Base-by-base conservation (phyloP, 371 early-diverging fungal species). In the Mortierella sp. region DNA sequence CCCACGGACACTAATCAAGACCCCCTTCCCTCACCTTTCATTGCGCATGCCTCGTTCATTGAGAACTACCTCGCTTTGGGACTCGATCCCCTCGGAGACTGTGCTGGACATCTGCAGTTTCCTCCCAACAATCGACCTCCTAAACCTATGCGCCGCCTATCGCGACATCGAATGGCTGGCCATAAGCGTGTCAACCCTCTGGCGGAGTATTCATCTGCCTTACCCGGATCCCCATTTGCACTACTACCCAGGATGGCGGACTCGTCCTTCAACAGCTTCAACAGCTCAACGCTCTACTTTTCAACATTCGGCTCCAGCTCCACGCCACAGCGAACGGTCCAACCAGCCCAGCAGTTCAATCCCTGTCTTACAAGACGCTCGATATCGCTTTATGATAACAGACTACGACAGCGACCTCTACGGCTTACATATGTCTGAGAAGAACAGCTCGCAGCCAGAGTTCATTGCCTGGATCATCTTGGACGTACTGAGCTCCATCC, bases 221-320 rank as follows among this genome's bases (percentile, higher is more conserved):
- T 81, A 74, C 46, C 82, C 82, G n/a, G 82, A 81, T 5, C 82
- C 82, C 3, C 70, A 73, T 4, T 46, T 81, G 0, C 51, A 77
- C 44, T 59, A 69, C 46, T 81, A 81, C 31, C 77, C 77, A 37
- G 82, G 82, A 37, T 81, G 82, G 82, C 74, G 72, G 34, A 34
- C 34, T 31, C 59, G 9, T 44, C 16, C 28, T 2, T 55, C 16
- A 19, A 16, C n/a, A 28, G 54, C 28, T 2, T 55, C 26, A 19
- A 16, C n/a, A 28, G 54, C 14, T 21, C 72, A 37, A 53, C 37
- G 16, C 4, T 31, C n/a, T 24, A n/a, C 26, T 37, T n/a, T 26
- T 53, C 21, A 6, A 24, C 37, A 43, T 9, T 67, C 34, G 40
- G 11, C 54, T 2, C 37, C 51, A 11, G 21, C 8, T 54, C 19